A percentile compares a stretch with the other conserved stretches of the same genome.
Conservation (phyloP, 1,284 basidiomycete genomes). For the Meripilus lineatus region DNA sequence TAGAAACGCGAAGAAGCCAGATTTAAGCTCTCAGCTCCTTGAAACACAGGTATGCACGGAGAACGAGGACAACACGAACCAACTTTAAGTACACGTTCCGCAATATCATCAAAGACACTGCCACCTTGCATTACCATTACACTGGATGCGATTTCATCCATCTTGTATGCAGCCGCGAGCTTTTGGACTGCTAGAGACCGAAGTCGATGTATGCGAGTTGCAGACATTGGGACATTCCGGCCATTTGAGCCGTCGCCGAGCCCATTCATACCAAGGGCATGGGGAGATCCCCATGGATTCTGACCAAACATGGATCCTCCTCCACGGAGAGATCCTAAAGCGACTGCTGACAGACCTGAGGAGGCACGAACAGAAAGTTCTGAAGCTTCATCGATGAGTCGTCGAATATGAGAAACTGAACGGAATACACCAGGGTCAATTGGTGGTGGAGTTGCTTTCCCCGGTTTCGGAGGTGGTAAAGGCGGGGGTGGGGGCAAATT, state of each 20-base stretch:
- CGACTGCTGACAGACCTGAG: slow-evolving; percentile 69
- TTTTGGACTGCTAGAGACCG: slow-evolving; percentile 77
- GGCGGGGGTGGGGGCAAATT: slow-evolving; percentile 39
- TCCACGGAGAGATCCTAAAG: slow-evolving; percentile 57
- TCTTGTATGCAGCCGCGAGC: slow-evolving; percentile 73
- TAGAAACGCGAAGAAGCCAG: too few species aligned
- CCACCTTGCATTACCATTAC: slow-evolving; percentile 90
- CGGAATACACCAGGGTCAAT: slow-evolving; percentile 82
- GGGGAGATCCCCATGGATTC: slow-evolving; percentile 53
- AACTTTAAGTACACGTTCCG: slow-evolving; percentile 70
- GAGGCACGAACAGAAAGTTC: slow-evolving; percentile 78
- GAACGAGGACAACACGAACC: slow-evolving; percentile 43
- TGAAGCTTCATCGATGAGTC: slow-evolving; percentile 79
- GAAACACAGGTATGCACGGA: background rate
- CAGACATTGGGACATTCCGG: slow-evolving; percentile 74
- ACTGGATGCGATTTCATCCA: slow-evolving; percentile 81
- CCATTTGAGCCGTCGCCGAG: slow-evolving; percentile 48
- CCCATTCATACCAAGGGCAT: slow-evolving; percentile 55
- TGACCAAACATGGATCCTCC: slow-evolving; percentile 27
- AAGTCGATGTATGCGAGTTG: slow-evolving; percentile 71
- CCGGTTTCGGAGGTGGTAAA: slow-evolving; percentile 47
- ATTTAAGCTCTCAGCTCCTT: too few species aligned
- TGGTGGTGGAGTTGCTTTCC: slow-evolving; percentile 68
- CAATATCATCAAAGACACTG: slow-evolving; percentile 81
- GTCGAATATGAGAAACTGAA: slow-evolving; percentile 63